Percentiles rank a stretch among this genome's conserved stretches.
phyloP scores from a whole-genome alignment of 495 filamentous ascomycete species.

The Collariella sp. region DNA sequence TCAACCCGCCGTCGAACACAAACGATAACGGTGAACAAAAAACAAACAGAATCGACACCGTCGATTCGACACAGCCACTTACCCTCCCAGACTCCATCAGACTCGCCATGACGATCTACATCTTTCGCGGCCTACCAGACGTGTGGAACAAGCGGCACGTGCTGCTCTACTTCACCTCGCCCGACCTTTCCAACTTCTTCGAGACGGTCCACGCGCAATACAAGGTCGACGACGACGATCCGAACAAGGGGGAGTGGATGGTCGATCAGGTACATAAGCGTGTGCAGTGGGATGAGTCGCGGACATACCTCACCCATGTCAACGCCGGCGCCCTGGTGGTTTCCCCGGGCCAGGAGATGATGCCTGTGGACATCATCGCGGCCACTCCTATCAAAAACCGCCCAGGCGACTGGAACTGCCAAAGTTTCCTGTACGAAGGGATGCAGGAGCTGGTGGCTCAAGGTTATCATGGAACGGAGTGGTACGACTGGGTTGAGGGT shows the following conservation, averaged over 20 bases:
- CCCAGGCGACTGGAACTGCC: background rate
- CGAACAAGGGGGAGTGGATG: background rate
- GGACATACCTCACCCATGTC: background rate
- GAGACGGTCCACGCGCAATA: constrained; percentile 2
- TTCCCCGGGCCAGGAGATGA: background rate
- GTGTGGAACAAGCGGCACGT: background rate
- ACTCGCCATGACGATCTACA: background rate
- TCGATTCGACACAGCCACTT: too few relatives aligned
- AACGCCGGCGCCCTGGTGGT: background rate
- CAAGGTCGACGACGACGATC: too few relatives aligned
- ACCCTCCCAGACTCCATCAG: too few relatives aligned
- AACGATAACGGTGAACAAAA: too few relatives aligned
- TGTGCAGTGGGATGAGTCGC: background rate
- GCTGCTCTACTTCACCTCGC: background rate
- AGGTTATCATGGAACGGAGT: background rate
- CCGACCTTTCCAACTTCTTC: background rate
- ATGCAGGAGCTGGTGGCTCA: background rate
- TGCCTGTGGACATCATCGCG: background rate
- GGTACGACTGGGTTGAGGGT: background rate
- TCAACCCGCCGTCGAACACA: too few relatives aligned
- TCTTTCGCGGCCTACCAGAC: background rate
- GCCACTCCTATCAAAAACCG: background rate
- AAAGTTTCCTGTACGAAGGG: background rate
- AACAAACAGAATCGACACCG: too few relatives aligned
- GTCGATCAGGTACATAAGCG: background rate